Evolutionary conservation across 768 basidiomycete species (phyloP).

Genomic region (Mycena maculata): DNA sequence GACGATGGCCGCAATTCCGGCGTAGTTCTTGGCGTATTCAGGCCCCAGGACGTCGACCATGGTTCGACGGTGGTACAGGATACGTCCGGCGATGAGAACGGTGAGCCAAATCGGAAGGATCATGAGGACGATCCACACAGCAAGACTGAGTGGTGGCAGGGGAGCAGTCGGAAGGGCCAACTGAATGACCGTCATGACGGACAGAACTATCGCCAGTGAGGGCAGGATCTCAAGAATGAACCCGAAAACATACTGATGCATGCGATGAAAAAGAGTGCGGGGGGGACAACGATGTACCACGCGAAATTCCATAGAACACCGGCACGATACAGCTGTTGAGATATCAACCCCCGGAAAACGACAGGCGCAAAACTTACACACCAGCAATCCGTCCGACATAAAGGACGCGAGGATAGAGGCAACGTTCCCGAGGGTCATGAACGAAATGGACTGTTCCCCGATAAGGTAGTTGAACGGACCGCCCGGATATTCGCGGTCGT

Average conservation of each 20-base stretch:
- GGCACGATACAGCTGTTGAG: constrained; percentile 49
- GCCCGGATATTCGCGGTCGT: constrained; percentile 31
- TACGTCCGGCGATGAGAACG: constrained; percentile 45
- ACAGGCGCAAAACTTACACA: constrained; percentile 31
- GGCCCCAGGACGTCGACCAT: constrained; percentile 38
- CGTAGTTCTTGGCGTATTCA: constrained; percentile 44
- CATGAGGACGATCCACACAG: constrained; percentile 49
- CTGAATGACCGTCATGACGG: constrained; percentile 46
- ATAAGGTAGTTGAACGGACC: constrained; percentile 46
- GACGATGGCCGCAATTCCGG: constrained; percentile 45
- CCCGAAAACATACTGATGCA: constrained; percentile 29
- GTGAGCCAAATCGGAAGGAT: constrained; percentile 45
- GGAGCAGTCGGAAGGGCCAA: constrained; percentile 42
- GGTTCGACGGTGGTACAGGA: constrained; percentile 42
- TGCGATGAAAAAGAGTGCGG: constrained; percentile 36
- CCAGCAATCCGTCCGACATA: constrained; percentile 52
- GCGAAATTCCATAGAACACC: constrained; percentile 44
- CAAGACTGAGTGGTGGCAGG: constrained; percentile 44
- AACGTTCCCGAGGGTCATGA: constrained; percentile 36
- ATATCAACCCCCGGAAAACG: neutral
- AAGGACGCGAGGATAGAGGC: constrained; percentile 46
- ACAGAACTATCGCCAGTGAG: constrained; percentile 39
- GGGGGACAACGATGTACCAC: constrained; percentile 36
- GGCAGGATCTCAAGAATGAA: too few species aligned
- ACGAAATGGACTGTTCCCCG: constrained; percentile 39